Base-by-base conservation (phyloP, 2,329 filamentous ascomycete species). In the Talaromyces piceae region DNA sequence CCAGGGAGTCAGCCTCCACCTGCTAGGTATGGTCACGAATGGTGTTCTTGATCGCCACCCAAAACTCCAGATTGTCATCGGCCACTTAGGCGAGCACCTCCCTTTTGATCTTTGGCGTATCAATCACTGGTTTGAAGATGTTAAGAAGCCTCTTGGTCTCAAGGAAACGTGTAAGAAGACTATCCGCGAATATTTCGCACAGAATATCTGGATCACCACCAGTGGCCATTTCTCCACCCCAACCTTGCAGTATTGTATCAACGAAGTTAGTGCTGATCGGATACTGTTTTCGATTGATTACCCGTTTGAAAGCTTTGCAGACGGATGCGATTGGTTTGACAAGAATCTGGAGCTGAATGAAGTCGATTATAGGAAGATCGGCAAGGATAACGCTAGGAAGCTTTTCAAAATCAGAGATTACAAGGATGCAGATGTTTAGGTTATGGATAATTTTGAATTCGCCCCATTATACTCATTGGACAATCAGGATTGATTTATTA, bases 161-260 rank as follows among this genome's bases (percentile, higher is more conserved):
- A 64, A 54, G 62, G 62, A 59, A 61, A 60, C 4, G 61, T 67
- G 49, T 55, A 57, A 31, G 55, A 59, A 39, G 57, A 62, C 44
- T 2, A 50, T 50, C 25, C 25, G 47, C 28, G 50, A 55, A 9
- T 55, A 55, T 26, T 53, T 55, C 27, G 55, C 54, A 3, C 54
- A 59, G 31, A 61, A 65, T 26, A 59, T 65, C 51, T 64, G 57
- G 57, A 63, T 65, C 43, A 64, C 63, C 16, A 65, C 62, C 2
- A 59, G 56, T 18, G 63, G 63, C 1, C 60, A 65, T 48, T 65
- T 65, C 50, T 62, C 60, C 12, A 63, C 62, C 8, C 54, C 62
- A 16, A 58, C 61, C 7, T 49, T 65, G 37, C 57, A 63, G 37
- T 63, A 52, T 50, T 60, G 57, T 45, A 57, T 63, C 28, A 61